A percentile compares a stretch with the other conserved stretches of the same genome.
These are phyloP conservation scores for Aureobasidium melanogenum DNA, from an alignment of 2,329 filamentous ascomycete species.

Conservation along the genomic window DNA sequence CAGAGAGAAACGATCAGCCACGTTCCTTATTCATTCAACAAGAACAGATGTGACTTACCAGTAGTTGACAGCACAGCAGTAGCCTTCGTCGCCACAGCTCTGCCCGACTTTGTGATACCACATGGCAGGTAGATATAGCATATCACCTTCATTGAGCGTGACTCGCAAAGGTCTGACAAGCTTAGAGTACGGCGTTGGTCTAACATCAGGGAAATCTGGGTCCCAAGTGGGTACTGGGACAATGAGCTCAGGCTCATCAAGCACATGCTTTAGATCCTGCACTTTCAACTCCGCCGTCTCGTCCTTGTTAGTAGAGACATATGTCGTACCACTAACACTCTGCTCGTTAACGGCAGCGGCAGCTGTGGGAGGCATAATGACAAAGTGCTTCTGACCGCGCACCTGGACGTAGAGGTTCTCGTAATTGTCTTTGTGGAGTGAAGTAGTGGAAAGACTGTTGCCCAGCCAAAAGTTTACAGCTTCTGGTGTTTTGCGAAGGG, in stretches of 20 bases:
- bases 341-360: slow-evolving; percentile 61
- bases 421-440: slow-evolving; percentile 74
- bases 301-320: slow-evolving; percentile 32
- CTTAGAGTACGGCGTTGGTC: slow-evolving; percentile 50
- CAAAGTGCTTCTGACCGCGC: slow-evolving; percentile 64
- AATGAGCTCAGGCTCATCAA: slow-evolving; percentile 30
- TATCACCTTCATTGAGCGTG: slow-evolving; percentile 62
- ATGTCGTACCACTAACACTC: slow-evolving; percentile 49
- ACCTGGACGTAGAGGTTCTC: slow-evolving; percentile 79
- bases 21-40: not conserved
- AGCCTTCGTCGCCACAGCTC: slow-evolving; percentile 56
- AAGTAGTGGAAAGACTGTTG: slow-evolving; percentile 59
- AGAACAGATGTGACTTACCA: slow-evolving; percentile 43
- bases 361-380: slow-evolving; percentile 62
- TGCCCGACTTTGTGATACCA: slow-evolving; percentile 84
- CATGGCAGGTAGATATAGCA: slow-evolving; percentile 73
- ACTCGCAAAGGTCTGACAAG: slow-evolving; percentile 56
- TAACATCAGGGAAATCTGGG: slow-evolving; percentile 48
- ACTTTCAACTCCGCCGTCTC: slow-evolving; percentile 11
- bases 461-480: slow-evolving; percentile 81
- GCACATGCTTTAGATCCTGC: slow-evolving; percentile 21
- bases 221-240: slow-evolving; percentile 70
- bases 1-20: not conserved
- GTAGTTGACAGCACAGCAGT: slow-evolving; percentile 74
- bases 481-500: slow-evolving; percentile 57